Percentiles rank a stretch among this genome's conserved stretches.
Evolutionary conservation across 2,329 filamentous ascomycete species (phyloP).

Genomic region (Penicillium sp.): DNA sequence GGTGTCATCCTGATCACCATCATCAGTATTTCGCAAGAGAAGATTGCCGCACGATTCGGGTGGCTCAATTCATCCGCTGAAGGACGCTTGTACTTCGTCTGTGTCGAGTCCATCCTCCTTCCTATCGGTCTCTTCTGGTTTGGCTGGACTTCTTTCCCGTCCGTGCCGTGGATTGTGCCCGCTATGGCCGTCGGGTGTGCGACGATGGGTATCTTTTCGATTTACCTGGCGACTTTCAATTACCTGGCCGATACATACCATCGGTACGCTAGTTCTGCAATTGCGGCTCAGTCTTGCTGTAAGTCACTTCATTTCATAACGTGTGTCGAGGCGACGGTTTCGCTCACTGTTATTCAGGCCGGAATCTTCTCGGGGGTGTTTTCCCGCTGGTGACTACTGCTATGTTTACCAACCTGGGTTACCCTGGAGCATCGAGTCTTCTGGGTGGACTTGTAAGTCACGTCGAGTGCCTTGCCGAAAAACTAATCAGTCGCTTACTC

Average conservation of each 20-base stretch:
- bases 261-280: constrained; percentile 78
- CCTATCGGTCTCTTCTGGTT: constrained; percentile 83
- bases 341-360: constrained; percentile 38
- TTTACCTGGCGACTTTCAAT: constrained; percentile 90
- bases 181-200: constrained; percentile 71
- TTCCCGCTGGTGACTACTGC: constrained; percentile 77
- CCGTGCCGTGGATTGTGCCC: constrained; percentile 73
- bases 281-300: constrained; percentile 85
- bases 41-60: constrained; percentile 59
- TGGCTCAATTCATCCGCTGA: constrained; percentile 63
- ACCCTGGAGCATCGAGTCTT: constrained; percentile 71
- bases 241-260: constrained; percentile 90
- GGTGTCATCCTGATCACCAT: constrained; percentile 68
- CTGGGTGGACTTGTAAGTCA: constrained; percentile 70
- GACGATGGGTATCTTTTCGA: constrained; percentile 82
- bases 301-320: constrained; percentile 15
- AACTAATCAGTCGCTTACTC: constrained; percentile 12
- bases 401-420: constrained; percentile 74
- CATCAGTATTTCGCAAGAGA: constrained; percentile 73
- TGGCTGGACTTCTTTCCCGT: constrained; percentile 67
- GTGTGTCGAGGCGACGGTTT: neutral
- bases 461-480: neutral
- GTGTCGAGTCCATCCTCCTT: constrained; percentile 72
- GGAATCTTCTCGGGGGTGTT: constrained; percentile 78
- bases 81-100: constrained; percentile 79